Evolutionary conservation across 139 green algal genomes (phyloP).

Genomic region (Micractinium conductrix): DNA sequence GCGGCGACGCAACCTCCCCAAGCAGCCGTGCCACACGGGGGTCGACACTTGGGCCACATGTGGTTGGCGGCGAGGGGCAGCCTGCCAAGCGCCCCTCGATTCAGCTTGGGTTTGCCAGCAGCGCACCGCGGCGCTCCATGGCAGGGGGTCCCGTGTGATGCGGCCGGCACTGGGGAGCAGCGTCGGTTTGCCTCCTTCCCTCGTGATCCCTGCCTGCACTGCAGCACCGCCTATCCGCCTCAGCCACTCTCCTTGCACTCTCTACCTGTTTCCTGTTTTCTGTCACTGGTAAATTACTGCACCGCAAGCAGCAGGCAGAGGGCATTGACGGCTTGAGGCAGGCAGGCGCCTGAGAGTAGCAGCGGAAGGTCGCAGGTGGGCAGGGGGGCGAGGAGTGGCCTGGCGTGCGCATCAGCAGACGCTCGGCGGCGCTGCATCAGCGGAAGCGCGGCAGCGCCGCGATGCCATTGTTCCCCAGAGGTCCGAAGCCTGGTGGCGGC

Average conservation of each 20-base stretch:
- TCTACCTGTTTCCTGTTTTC: no score
- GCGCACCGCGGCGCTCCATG: not conserved
- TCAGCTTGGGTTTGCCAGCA: conserved; percentile 9
- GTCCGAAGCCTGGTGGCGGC: conserved; percentile 23
- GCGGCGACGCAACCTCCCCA: no score
- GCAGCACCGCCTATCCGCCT: no score
- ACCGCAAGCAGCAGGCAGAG: no score
- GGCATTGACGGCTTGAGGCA: no score
- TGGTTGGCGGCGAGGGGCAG: not conserved
- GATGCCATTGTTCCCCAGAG: not conserved
- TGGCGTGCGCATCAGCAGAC: not conserved
- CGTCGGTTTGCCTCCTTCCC: no score
- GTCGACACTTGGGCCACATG: not conserved
- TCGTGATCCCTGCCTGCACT: no score
- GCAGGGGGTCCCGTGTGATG: no score
- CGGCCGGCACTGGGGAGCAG: no score
- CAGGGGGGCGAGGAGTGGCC: not conserved
- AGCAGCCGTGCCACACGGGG: not conserved
- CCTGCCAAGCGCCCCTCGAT: not conserved
- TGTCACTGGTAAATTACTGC: no score
- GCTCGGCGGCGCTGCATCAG: not conserved
- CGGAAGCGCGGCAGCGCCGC: conserved; percentile 28
- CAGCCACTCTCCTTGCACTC: no score
- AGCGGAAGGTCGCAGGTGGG: not conserved
- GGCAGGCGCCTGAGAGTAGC: no score